Conservation (phyloP, 345 rosid genomes). For the Acer negundo region DNA sequence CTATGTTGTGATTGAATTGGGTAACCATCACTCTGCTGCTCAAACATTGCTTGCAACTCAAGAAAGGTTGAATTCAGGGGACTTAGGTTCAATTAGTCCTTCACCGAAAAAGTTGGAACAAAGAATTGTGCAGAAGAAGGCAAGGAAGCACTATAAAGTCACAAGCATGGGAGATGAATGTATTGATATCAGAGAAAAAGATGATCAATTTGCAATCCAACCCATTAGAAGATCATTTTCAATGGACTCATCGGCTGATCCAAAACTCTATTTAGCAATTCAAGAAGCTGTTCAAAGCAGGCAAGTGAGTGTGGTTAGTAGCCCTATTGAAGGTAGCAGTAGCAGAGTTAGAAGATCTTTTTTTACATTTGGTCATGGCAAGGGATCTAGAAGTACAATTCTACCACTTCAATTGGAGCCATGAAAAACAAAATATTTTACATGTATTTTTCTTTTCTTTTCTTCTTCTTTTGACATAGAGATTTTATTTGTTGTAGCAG, state of each 20-base stretch:
- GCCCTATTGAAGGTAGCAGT: slow-evolving; percentile 48
- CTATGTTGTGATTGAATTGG: slow-evolving; percentile 73
- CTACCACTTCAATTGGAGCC: slow-evolving; percentile 68
- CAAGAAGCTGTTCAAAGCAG: slow-evolving; percentile 59
- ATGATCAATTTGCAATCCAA: slow-evolving; percentile 57
- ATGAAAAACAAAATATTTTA: slow-evolving; percentile 12
- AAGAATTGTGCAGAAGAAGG: slow-evolving; percentile 34
- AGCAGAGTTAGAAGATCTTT: slow-evolving; percentile 59
- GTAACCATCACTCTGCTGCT: slow-evolving; percentile 27
- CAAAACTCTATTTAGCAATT: slow-evolving; percentile 57
- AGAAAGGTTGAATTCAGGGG: slow-evolving; percentile 48
- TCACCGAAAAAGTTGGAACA: slow-evolving; percentile 42
- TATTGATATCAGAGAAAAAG: slow-evolving; percentile 62
- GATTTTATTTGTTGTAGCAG: slow-evolving; percentile 31
- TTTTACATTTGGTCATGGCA: slow-evolving; percentile 72
- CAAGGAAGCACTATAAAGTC: slow-evolving; percentile 45
- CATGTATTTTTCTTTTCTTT: slow-evolving; percentile 11
- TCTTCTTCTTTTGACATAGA: slow-evolving; percentile 22
- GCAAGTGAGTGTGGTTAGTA: slow-evolving; percentile 40
- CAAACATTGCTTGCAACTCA: slow-evolving; percentile 41
- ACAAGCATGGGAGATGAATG: slow-evolving; percentile 92
- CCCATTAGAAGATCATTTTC: slow-evolving; percentile 87
- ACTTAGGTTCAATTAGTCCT: slow-evolving; percentile 31
- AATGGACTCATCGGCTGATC: slow-evolving; percentile 78
- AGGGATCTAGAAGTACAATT: slow-evolving; percentile 64